These are phyloP conservation scores for Boletus sensibilis DNA, from an alignment of 768 basidiomycete genomes.

Conservation along the genomic window DNA sequence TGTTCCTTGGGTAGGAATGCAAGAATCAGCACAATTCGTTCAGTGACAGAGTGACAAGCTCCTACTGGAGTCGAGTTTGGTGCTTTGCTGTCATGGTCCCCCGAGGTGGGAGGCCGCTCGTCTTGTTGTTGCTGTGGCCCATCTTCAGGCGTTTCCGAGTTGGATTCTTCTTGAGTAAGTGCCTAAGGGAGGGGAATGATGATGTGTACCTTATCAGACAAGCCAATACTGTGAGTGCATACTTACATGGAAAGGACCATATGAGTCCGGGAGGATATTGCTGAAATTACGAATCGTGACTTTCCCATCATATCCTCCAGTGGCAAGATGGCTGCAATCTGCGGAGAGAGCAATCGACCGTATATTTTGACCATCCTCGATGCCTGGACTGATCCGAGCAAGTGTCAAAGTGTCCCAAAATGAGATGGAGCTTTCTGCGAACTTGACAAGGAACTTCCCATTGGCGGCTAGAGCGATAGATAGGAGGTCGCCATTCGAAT, in stretches of 20 bases:
- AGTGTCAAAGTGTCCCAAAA: neutral
- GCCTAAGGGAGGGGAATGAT: neutral
- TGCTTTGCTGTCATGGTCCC: no score
- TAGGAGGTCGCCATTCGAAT: rapidly evolving
- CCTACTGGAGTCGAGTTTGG: neutral
- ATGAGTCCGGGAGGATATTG: conserved; percentile 1
- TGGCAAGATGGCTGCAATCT: neutral
- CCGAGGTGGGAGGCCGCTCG: neutral
- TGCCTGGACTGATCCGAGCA: neutral
- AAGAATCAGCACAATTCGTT: neutral
- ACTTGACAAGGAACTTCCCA: neutral
- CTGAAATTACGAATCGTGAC: neutral
- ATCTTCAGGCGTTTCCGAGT: neutral
- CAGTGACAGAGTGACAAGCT: neutral
- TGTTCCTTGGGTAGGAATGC: neutral
- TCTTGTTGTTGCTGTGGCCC: neutral
- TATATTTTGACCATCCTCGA: neutral
- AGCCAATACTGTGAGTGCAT: neutral
- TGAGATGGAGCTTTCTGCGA: neutral
- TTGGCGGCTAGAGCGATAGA: neutral
- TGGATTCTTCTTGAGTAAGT: no score
- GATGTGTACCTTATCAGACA: neutral
- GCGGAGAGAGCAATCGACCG: neutral
- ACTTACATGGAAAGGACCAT: neutral
- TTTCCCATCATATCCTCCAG: neutral